A percentile compares a stretch with the other conserved stretches of the same genome.
Evolutionary conservation across 345 rosid genomes (phyloP).

Genomic region (Syzygium oleosum): DNA sequence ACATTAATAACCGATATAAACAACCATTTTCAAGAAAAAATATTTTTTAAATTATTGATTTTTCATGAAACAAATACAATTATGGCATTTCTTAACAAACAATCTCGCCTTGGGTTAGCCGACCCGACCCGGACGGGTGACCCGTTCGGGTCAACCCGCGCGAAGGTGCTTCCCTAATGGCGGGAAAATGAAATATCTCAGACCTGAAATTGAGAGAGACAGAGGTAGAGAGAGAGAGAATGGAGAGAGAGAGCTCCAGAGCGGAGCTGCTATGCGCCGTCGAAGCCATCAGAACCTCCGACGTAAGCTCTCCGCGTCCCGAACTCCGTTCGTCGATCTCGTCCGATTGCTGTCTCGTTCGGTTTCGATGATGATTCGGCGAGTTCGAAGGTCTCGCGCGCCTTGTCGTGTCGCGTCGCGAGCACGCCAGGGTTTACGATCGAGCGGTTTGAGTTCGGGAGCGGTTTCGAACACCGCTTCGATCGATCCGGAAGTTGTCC

Average conservation of each 20-base stretch:
- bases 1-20: no score
- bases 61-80: no score
- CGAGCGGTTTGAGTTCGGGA: background rate
- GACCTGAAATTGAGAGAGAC: background rate
- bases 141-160: background rate
- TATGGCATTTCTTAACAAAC: background rate
- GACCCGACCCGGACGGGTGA: background rate
- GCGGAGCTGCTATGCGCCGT: conserved; percentile 31
- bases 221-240: conserved; percentile 10
- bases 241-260: conserved; percentile 25
- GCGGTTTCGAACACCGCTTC: background rate
- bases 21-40: no score
- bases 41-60: no score
- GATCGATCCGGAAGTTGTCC: background rate
- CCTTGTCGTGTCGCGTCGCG: background rate
- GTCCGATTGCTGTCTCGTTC: background rate
- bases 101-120: background rate
- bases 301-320: conserved; percentile 27
- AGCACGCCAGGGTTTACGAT: background rate
- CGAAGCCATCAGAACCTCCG: conserved; percentile 51
- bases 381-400: background rate
- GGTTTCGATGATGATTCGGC: background rate
- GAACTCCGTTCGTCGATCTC: background rate
- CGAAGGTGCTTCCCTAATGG: background rate
- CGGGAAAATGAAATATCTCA: background rate